Percentiles rank a stretch among this genome's conserved stretches.
Conservation (phyloP, 2,329 filamentous ascomycete genomes). For the Alternaria brassicicola region DNA sequence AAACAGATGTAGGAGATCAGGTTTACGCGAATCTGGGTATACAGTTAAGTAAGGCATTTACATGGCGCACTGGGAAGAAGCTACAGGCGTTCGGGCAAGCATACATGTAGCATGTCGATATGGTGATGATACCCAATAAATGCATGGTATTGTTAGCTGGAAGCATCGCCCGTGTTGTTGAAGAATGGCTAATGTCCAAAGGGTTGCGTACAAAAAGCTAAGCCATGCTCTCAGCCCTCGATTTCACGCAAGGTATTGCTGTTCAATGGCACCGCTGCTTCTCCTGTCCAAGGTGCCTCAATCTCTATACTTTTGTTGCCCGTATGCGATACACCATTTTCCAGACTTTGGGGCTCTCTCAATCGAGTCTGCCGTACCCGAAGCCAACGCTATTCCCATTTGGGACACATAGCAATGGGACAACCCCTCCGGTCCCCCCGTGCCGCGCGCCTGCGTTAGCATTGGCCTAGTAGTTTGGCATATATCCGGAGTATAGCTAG, state of each 20-base stretch:
- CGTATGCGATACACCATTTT: background rate
- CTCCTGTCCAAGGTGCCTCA: background rate
- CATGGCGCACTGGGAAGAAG: slow-evolving; percentile 4
- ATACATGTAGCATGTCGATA: background rate
- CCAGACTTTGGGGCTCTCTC: background rate
- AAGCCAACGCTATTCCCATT: background rate
- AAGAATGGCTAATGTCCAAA: background rate
- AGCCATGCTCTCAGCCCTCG: background rate
- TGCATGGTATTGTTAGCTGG: slow-evolving; percentile 3
- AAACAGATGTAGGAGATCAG: slow-evolving; percentile 15
- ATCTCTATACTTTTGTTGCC: background rate
- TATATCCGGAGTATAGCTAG: background rate
- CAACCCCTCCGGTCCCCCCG: background rate
- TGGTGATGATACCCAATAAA: slow-evolving; percentile 11
- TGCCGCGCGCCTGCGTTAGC: background rate
- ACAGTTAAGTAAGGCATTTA: background rate
- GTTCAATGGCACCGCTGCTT: background rate
- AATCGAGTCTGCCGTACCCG: background rate
- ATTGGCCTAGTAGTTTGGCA: background rate
- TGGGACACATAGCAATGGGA: background rate
- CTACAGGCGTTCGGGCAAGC: background rate
- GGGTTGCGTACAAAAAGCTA: no score
- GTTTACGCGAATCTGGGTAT: background rate
- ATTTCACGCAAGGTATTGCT: background rate
- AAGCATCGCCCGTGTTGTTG: background rate